Conservation (phyloP, 495 filamentous ascomycete species). For the Penicillium steckii region DNA sequence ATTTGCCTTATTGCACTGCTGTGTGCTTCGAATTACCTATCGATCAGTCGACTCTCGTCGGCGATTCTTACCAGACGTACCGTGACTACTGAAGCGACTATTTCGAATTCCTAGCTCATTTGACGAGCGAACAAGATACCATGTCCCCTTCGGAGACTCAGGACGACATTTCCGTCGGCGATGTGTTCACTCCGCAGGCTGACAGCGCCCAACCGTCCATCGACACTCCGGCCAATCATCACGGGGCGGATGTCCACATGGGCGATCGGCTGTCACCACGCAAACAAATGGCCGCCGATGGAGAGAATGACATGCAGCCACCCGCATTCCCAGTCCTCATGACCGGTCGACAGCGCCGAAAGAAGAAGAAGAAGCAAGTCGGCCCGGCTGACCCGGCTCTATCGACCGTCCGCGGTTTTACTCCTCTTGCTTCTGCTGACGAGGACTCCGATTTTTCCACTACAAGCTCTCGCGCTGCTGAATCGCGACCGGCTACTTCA, state of each 20-base stretch:
- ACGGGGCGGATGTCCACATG: constrained; percentile 31
- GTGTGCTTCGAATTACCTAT: constrained; percentile 21
- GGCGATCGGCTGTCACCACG: constrained; percentile 27
- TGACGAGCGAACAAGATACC: neutral
- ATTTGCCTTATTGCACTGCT: constrained; percentile 17
- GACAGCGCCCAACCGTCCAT: constrained; percentile 32
- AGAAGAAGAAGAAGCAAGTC: constrained; percentile 53
- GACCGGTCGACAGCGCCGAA: constrained; percentile 36
- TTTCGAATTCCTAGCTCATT: neutral
- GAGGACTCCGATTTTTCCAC: constrained; percentile 77
- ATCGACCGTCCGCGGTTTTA: constrained; percentile 77
- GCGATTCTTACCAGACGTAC: neutral
- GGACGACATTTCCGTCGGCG: constrained; percentile 45
- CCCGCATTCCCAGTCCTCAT: constrained; percentile 25
- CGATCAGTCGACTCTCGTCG: constrained; percentile 8
- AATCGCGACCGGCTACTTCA: constrained; percentile 27
- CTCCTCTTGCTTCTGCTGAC: constrained; percentile 79
- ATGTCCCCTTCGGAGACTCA: constrained; percentile 26
- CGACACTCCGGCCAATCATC: constrained; percentile 26
- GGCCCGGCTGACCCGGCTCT: constrained; percentile 58
- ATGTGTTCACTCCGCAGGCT: constrained; percentile 46
- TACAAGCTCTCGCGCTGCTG: constrained; percentile 45
- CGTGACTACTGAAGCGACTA: neutral
- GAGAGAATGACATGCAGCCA: constrained; percentile 19
- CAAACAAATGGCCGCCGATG: constrained; percentile 18